Percentiles rank a stretch among this genome's conserved stretches.
phyloP scores from a whole-genome alignment of 345 rosid genomes.

The Punica granatum region DNA sequence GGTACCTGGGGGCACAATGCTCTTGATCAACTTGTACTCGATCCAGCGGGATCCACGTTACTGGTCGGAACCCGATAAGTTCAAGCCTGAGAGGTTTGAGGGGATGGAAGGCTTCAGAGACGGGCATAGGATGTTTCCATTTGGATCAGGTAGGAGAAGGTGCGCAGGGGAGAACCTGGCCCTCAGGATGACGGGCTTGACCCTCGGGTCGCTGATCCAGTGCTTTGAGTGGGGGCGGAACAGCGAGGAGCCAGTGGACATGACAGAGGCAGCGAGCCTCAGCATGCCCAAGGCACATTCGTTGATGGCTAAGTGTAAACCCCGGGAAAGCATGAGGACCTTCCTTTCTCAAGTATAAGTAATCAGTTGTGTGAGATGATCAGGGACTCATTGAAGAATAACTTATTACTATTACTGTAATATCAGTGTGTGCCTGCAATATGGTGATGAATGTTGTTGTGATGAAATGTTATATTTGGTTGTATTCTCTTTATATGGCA shows the following conservation, averaged over 20 bases:
- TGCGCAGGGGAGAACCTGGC: constrained; percentile 45
- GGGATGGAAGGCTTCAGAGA: constrained; percentile 12
- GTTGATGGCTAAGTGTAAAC: constrained; percentile 26
- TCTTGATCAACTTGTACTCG: constrained; percentile 17
- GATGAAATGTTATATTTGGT: no score
- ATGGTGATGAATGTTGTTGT: no score
- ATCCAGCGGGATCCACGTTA: constrained; percentile 10
- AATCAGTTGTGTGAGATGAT: no score
- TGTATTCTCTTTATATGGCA: no score
- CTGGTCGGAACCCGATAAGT: constrained; percentile 14
- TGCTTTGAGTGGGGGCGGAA: constrained; percentile 35
- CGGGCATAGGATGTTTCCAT: constrained; percentile 24
- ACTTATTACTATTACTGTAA: no score
- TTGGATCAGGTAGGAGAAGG: constrained; percentile 40
- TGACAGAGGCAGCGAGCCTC: constrained; percentile 30
- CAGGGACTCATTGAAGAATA: no score
- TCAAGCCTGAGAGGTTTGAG: constrained; percentile 23
- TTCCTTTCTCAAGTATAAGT: background rate
- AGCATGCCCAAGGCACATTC: constrained; percentile 29
- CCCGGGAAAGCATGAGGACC: constrained; percentile 3
- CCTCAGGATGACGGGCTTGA: constrained; percentile 22
- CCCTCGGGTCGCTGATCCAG: constrained; percentile 33
- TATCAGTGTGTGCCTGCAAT: no score
- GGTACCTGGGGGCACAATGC: constrained; percentile 16
- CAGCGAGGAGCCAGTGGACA: constrained; percentile 30